These are phyloP conservation scores for Colletotrichum sp. DNA, from an alignment of 2,329 filamentous ascomycete species.

Conservation along the genomic window DNA sequence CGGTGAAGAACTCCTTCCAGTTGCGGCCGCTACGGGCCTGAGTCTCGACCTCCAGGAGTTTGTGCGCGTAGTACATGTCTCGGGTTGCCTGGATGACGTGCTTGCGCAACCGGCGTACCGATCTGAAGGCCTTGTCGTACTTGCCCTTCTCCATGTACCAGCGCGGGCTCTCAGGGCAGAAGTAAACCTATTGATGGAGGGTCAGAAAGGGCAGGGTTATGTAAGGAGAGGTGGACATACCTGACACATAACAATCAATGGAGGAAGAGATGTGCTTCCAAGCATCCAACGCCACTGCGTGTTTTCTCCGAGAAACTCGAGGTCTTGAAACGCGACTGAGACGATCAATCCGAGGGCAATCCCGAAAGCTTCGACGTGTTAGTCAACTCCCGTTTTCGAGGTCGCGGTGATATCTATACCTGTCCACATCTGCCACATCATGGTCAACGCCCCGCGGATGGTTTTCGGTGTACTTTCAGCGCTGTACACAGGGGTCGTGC, in stretches of 20 bases:
- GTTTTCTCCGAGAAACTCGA: conserved; percentile 35
- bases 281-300: conserved; percentile 44
- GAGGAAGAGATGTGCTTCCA: conserved; percentile 58
- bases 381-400: conserved; percentile 5
- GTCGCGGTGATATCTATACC: neutral
- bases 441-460: conserved; percentile 41
- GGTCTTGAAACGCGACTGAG: conserved; percentile 33
- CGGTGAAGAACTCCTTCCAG: conserved; percentile 41
- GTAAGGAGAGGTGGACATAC: neutral
- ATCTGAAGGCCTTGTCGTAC: conserved; percentile 48
- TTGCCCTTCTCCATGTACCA: conserved; percentile 58
- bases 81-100: conserved; percentile 52
- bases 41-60: conserved; percentile 36
- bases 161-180: conserved; percentile 58
- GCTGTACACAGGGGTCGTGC: conserved; percentile 38
- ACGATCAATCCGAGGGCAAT: conserved; percentile 45
- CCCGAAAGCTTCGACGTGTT: conserved; percentile 33
- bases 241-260: conserved; percentile 53
- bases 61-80: conserved; percentile 56
- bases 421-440: conserved; percentile 37
- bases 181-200: conserved; percentile 40
- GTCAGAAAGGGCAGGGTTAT: neutral
- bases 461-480: conserved; percentile 41
- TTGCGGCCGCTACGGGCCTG: conserved; percentile 30
- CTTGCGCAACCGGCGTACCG: conserved; percentile 50